These are phyloP conservation scores for Volvariella surrecta DNA, from an alignment of 1,284 basidiomycete species.

Conservation along the genomic window DNA sequence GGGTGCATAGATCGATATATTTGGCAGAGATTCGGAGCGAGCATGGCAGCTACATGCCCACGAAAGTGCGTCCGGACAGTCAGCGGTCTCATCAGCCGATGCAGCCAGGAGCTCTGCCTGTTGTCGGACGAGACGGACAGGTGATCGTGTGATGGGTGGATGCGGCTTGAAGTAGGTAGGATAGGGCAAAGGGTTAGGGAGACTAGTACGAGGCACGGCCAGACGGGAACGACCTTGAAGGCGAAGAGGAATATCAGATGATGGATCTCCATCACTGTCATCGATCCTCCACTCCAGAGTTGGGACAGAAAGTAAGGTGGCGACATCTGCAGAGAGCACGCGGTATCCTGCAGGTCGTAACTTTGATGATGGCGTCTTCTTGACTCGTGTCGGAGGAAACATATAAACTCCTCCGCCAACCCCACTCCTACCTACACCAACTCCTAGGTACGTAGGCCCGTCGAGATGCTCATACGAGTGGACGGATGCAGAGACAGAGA, in stretches of 20 bases:
- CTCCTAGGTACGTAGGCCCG: slow-evolving; percentile 5
- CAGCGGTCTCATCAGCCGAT: slow-evolving; percentile 12
- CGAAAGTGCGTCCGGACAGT: slow-evolving; percentile 6
- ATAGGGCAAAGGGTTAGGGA: slow-evolving; percentile 28
- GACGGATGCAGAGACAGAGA: slow-evolving; percentile 23
- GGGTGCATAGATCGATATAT: not conserved
- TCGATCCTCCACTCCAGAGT: not conserved
- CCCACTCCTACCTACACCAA: slow-evolving; percentile 10
- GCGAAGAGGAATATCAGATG: slow-evolving; percentile 21
- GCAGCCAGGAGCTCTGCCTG: slow-evolving; percentile 14
- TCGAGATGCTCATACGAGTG: slow-evolving; percentile 14
- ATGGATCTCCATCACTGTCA: slow-evolving; percentile 4
- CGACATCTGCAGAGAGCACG: slow-evolving; percentile 21
- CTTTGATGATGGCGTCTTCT: slow-evolving; percentile 9
- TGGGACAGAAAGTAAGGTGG: slow-evolving; percentile 10
- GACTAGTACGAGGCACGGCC: slow-evolving; percentile 18
- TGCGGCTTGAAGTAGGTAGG: slow-evolving; percentile 26
- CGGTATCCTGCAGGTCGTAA: slow-evolving; percentile 37
- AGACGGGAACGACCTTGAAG: slow-evolving; percentile 14
- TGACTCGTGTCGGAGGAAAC: slow-evolving; percentile 6
- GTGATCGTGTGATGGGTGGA: slow-evolving; percentile 22
- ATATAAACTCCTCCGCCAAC: slow-evolving; percentile 10
- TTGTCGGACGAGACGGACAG: slow-evolving; percentile 22
- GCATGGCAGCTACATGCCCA: not conserved
- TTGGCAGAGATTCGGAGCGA: slow-evolving; percentile 1